Percentiles rank a stretch among this genome's conserved stretches.
phyloP scores from a whole-genome alignment of 148 eudicot genomes.

The Rhododendron williamsianum region DNA sequence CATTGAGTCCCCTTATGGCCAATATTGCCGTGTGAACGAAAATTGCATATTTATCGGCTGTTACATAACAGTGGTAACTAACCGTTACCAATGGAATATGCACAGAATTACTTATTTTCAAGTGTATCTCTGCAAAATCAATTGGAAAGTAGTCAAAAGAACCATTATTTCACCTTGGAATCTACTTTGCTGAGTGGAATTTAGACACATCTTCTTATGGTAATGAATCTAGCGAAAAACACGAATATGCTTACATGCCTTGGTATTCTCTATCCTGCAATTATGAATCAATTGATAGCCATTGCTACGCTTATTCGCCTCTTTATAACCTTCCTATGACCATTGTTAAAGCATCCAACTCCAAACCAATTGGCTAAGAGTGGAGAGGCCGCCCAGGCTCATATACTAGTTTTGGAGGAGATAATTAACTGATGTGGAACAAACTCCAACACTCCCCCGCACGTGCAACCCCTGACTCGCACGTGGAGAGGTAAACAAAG shows the following conservation, averaged over 20 bases:
- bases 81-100: neutral
- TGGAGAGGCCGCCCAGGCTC: too few relatives aligned
- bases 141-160: neutral
- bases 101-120: neutral
- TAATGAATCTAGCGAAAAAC: neutral
- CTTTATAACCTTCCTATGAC: neutral
- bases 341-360: too few relatives aligned
- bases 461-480: too few relatives aligned
- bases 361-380: too few relatives aligned
- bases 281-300: neutral
- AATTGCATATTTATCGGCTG: neutral
- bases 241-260: neutral
- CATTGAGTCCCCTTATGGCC: neutral
- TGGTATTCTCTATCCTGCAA: neutral
- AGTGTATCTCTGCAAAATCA: neutral
- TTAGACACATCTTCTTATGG: neutral
- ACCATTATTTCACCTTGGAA: neutral
- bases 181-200: neutral
- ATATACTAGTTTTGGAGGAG: too few relatives aligned
- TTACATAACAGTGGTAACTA: neutral
- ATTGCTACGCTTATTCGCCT: neutral
- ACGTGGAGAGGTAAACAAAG: too few relatives aligned
- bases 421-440: too few relatives aligned
- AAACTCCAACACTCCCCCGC: too few relatives aligned
- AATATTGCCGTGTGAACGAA: neutral